Evolutionary conservation across 352 stramenopile genomes (phyloP), one percentile per base, ranked within the genome.

Genomic region (Globisporangium barbulae): DNA sequence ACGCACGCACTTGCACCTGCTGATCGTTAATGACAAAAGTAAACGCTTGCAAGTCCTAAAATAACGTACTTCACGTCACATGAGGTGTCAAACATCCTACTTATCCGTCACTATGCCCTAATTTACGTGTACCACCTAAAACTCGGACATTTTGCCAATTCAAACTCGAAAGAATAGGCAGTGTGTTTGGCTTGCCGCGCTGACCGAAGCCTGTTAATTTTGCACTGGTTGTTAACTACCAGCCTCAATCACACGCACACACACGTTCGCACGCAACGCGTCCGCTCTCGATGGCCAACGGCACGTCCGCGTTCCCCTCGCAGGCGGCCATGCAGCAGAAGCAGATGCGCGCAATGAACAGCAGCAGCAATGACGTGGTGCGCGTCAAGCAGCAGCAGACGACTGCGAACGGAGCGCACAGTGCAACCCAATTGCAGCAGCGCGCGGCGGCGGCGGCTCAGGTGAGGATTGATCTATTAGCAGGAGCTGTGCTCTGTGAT

Each of bases 391-490:
- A 58, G n/a, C 52, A 58, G 31, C n/a, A 45, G 5, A n/a, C 10
- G 52, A n/a, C 5, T 5, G 31, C n/a, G 5, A 25, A 47, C 21
- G 30, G 54, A 2, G 37, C 33, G 25, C 37, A 41, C 10, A 44
- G 7, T 31, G 57, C 57, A 13, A 63, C 57, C 3, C 57, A 63
- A 28, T 42, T 91, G 53, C 80, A 91, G 62, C 78, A 91, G 66
- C 80, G 80, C 33, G 80, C 80, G 8, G 83, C 83, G 5, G 75
- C 73, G 0, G 80, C 79, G 1, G 80, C 80, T 3, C 76, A 85
- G 77, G 79, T 88, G 31, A 17, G 12, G 48, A 4, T 22, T 9
- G 19, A 7, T 56, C 17, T 56, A 39, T 21, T 33, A 9, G 21
- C 17, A 28, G 17, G 7, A 25, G 28, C 39, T 15, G 19, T 28